A percentile compares a stretch with the other conserved stretches of the same genome.
These are phyloP conservation scores for Tylopilus subfusipes DNA, from an alignment of 768 basidiomycete genomes.

Conservation along the genomic window DNA sequence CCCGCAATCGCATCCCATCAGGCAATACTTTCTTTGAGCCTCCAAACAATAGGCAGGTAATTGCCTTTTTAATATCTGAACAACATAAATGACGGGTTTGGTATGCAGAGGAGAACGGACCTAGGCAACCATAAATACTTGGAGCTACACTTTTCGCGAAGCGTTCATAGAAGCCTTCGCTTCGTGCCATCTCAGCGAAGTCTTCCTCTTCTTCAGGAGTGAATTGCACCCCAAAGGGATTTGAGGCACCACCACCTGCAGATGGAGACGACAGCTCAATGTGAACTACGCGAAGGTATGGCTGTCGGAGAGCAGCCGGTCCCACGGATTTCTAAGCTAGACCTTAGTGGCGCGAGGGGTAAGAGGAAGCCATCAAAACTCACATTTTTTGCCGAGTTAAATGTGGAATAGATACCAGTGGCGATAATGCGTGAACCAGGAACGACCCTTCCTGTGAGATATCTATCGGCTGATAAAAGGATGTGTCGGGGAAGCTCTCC, in stretches of 20 bases:
- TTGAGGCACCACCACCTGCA: conserved; percentile 64
- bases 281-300: conserved; percentile 91
- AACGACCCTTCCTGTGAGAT: conserved; percentile 88
- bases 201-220: conserved; percentile 97
- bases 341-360: not conserved
- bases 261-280: conserved; percentile 85
- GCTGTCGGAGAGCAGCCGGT: conserved; percentile 87
- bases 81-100: conserved; percentile 6
- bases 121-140: conserved; percentile 93
- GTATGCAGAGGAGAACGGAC: conserved; percentile 38
- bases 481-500: conserved; percentile 97
- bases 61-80: conserved; percentile 96
- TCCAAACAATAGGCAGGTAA: conserved; percentile 93
- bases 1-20: conserved; percentile 94
- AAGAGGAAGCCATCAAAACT: conserved; percentile 20
- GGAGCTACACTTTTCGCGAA: conserved; percentile 95
- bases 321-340: conserved; percentile 64
- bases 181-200: conserved; percentile 85
- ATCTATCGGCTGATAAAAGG: conserved; percentile 85
- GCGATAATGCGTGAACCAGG: conserved; percentile 95
- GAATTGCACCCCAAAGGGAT: conserved; percentile 86
- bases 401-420: conserved; percentile 96
- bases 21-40: conserved; percentile 97
- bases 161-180: conserved; percentile 86
- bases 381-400: conserved; percentile 84